Conservation (phyloP, 2,329 filamentous ascomycete genomes). For the Curvularia eragrostidis region DNA sequence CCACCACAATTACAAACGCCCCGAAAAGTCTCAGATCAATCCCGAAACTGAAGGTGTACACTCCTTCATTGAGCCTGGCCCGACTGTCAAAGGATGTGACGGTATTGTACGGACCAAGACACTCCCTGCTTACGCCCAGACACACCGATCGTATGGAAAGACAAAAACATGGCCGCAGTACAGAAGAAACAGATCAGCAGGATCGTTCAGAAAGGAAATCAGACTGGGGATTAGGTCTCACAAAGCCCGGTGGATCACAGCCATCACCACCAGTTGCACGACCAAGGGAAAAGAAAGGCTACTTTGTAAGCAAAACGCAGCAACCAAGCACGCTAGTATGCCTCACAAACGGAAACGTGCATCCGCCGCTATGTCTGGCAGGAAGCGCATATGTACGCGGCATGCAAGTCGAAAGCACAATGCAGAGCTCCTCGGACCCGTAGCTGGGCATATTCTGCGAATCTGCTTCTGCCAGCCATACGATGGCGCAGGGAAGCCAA, state of each 20-base stretch:
- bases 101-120: slow-evolving; percentile 34
- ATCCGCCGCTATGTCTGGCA: not conserved
- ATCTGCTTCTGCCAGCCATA: slow-evolving; percentile 48
- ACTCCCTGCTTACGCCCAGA: slow-evolving; percentile 25
- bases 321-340: slow-evolving; percentile 5
- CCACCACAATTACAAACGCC: slow-evolving; percentile 29
- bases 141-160: slow-evolving; percentile 10
- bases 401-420: slow-evolving; percentile 1
- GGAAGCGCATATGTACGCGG: not conserved
- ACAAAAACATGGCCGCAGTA: slow-evolving; percentile 2
- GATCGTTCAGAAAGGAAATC: slow-evolving; percentile 14
- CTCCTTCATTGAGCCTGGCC: slow-evolving; percentile 15
- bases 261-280: slow-evolving; percentile 19
- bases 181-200: slow-evolving; percentile 12
- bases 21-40: slow-evolving; percentile 26
- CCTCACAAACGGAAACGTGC: slow-evolving; percentile 1
- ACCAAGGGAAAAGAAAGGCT: slow-evolving; percentile 18
- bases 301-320: slow-evolving; percentile 20
- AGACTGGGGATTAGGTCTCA: slow-evolving; percentile 23
- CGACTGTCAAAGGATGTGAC: slow-evolving; percentile 37
- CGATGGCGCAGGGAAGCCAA: slow-evolving; percentile 30
- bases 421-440: slow-evolving; percentile 13
- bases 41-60: slow-evolving; percentile 21
- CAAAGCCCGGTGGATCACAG: slow-evolving; percentile 21
- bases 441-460: slow-evolving; percentile 34